Conservation (phyloP, 192 early-diverging fungal species). For the Coemansia sp. region DNA sequence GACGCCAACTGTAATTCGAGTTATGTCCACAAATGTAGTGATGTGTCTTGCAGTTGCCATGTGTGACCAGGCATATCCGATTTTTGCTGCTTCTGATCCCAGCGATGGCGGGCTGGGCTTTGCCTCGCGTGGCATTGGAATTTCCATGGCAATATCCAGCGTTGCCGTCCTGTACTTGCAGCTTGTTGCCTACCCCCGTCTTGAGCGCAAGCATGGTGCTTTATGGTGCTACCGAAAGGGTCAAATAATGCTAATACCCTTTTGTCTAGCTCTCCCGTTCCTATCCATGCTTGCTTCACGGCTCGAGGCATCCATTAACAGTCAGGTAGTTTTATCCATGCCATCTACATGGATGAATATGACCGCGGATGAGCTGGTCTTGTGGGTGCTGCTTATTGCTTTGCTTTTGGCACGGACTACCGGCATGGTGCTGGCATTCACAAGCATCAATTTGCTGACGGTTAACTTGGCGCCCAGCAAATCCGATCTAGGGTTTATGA, state of each 20-base stretch:
- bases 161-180: constrained; percentile 52
- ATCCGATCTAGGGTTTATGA: constrained; percentile 37
- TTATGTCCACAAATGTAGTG: constrained; percentile 22
- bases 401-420: constrained; percentile 18
- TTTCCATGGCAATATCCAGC: constrained; percentile 47
- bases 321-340: not conserved
- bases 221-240: constrained; percentile 48
- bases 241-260: constrained; percentile 14
- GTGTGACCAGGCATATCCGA: constrained; percentile 34
- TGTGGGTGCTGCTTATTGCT: constrained; percentile 19
- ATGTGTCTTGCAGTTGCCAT: constrained; percentile 23
- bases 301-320: not conserved
- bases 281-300: constrained; percentile 16
- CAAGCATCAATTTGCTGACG: constrained; percentile 38
- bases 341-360: not conserved
- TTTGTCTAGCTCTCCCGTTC: constrained; percentile 13
- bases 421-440: constrained; percentile 21
- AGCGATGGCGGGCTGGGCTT: constrained; percentile 57
- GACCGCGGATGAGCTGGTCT: not conserved
- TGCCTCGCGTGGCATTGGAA: constrained; percentile 52
- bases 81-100: constrained; percentile 41
- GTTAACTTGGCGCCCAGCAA: constrained; percentile 34
- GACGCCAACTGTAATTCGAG: constrained; percentile 27
- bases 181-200: constrained; percentile 48
- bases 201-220: constrained; percentile 47